Base-by-base conservation (phyloP, 2,329 filamentous ascomycete genomes). In the Macrophomina pseudophaseolina region DNA sequence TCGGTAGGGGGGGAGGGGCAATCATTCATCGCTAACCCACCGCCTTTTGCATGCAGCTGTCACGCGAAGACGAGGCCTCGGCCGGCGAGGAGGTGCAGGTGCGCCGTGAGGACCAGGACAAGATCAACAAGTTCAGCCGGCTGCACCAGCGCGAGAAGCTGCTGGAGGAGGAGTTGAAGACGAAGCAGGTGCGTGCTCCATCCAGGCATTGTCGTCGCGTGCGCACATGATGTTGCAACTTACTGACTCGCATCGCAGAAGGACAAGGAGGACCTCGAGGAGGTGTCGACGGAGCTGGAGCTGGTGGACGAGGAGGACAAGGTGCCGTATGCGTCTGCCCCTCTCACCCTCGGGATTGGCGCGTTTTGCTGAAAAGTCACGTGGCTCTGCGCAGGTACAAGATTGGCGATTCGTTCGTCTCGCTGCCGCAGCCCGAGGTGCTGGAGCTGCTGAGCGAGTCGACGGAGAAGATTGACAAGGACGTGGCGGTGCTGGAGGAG, bases 211-310 rank as follows among this genome's bases (percentile, higher is more conserved):
- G 9, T 5, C 7, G 11, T 6, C 16, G 9, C 16, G 35, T 9
- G 16, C 54, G 23, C 28, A 30, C 5, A 33, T 32, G 28, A 40
- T 40, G 23, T 23, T 23, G 23, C 23, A 23, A 3, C 3, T 23
- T 23, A 23, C 35, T 38, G 7, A 7, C 35, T 7, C 35, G 35
- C 35, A 12, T 38, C 11, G 35, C 72, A 98, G 94, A 98, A 98
- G 83, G 94, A 98, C 79, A 98, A 97, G 82, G 95, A 99, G 80
- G 95, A 98, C 76, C 87, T 98, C 3, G 94, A 98, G 77, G 95
- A 99, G 79, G 87, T 99, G 65, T 91, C 90, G 1, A 92, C 86
- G 64, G 95, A 99, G 79, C 85, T 99, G 54, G 95, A 99, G 81
- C 88, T 99, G 18, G 92, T 93, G 63, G 94, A 98, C 78, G 95